phyloP scores from a whole-genome alignment of 1,139 yeast species.

The Kluyveromyces sp. region DNA sequence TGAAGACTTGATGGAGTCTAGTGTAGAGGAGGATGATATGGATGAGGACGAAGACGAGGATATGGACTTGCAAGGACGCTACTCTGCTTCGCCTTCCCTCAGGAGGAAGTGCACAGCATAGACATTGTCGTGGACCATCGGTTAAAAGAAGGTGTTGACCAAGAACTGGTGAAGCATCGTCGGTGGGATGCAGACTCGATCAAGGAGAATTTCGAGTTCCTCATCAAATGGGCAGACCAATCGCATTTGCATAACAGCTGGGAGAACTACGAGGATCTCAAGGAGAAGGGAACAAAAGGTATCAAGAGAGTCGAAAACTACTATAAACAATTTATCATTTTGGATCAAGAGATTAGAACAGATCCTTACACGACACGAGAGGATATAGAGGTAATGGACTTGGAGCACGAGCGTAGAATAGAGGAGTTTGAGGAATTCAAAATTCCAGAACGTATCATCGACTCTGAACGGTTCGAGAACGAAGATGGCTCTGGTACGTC shows the following conservation, averaged over 20 bases:
- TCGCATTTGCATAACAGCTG: constrained; percentile 95
- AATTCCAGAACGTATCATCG: constrained; percentile 83
- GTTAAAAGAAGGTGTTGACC: constrained; percentile 25
- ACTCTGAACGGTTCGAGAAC: constrained; percentile 63
- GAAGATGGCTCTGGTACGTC: constrained; percentile 48
- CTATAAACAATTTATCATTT: constrained; percentile 64
- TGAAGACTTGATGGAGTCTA: constrained; percentile 45
- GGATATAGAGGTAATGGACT: constrained; percentile 87
- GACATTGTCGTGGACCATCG: constrained; percentile 35
- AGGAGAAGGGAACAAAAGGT: constrained; percentile 43
- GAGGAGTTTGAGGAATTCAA: constrained; percentile 82
- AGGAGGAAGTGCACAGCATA: constrained; percentile 28
- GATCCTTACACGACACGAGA: constrained; percentile 82
- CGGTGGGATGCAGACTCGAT: constrained; percentile 46
- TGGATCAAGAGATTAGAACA: constrained; percentile 65
- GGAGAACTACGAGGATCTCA: constrained; percentile 63
- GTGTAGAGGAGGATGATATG: constrained; percentile 31
- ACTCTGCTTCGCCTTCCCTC: constrained; percentile 29
- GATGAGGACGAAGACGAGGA: constrained; percentile 18
- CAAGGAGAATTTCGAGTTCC: constrained; percentile 46
- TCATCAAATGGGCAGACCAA: constrained; percentile 79
- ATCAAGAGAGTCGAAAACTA: constrained; percentile 84
- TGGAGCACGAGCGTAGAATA: constrained; percentile 74
- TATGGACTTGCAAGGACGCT: constrained; percentile 20
- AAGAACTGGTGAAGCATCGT: constrained; percentile 20